A percentile compares a stretch with the other conserved stretches of the same genome.
Evolutionary conservation across 1,139 yeast genomes (phyloP).

Genomic region (Lodderomyces parapsilosis): DNA sequence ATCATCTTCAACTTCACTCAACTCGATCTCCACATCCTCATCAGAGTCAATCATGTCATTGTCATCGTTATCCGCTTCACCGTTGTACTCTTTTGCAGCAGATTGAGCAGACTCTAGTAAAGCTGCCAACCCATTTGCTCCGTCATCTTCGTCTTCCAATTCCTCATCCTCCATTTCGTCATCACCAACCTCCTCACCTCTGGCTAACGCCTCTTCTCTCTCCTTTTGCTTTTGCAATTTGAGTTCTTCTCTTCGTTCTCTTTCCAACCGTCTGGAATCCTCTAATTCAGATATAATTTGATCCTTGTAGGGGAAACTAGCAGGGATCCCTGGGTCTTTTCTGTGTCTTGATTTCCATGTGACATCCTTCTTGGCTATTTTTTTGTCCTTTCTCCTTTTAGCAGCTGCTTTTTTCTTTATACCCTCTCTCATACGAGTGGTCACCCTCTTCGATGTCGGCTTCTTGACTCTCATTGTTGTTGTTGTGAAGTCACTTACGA

Average conservation of each 20-base stretch:
- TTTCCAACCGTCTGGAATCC: constrained; percentile 59
- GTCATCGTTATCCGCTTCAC: constrained; percentile 43
- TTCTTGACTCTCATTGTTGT: constrained; percentile 49
- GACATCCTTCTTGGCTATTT: constrained; percentile 78
- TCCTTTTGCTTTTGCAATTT: constrained; percentile 47
- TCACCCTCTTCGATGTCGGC: constrained; percentile 79
- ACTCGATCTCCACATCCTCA: constrained; percentile 51
- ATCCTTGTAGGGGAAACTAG: constrained; percentile 92
- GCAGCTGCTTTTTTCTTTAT: constrained; percentile 95
- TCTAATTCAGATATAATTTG: constrained; percentile 80
- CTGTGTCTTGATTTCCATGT: constrained; percentile 87
- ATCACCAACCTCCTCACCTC: constrained; percentile 40
- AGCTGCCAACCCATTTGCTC: constrained; percentile 72
- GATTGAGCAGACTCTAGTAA: constrained; percentile 84
- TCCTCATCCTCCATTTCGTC: constrained; percentile 37
- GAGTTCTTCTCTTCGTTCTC: constrained; percentile 57
- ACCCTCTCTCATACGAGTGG: constrained; percentile 94
- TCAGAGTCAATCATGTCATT: constrained; percentile 43
- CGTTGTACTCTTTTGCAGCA: constrained; percentile 73
- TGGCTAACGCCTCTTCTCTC: constrained; percentile 45
- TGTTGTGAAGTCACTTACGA: neutral
- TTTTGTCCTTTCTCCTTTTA: constrained; percentile 80
- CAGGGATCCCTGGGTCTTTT: constrained; percentile 93
- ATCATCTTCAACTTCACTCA: constrained; percentile 27
- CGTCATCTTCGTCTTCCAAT: constrained; percentile 46